Base-by-base conservation (phyloP, 148 eudicot species). In the Rheum nobile region DNA sequence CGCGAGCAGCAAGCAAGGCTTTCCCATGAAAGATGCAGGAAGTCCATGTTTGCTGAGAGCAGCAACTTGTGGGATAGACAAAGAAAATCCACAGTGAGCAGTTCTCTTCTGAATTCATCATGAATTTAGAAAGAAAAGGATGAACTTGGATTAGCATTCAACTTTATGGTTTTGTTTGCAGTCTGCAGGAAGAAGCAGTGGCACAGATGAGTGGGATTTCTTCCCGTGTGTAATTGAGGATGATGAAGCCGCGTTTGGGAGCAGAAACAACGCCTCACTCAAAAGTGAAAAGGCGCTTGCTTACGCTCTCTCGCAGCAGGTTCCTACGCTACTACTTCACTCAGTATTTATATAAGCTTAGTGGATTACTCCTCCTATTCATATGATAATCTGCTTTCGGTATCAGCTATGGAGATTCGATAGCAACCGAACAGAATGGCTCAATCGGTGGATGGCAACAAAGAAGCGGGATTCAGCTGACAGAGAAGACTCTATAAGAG, bases 21-120 rank as follows among this genome's bases (percentile, higher is more conserved):
- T 39, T 89, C 92, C 10, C 86, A 85, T n/a, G 94, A 85, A 41
- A 86, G 75, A 29, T 77, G 78, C 34, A 65, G 97, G 38, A 89
- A 79, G 73, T 93, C 98, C n/a, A 88, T 87, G 88, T 89, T 86
- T 77, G 88, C 90, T 32, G 91, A 93, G 48, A 83, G 80, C 72
- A 80, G 72, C 46, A 85, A 83, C 75, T 71, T 90, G 7, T 86
- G 92, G 93, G 92, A 87, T 57, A 79, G 77, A 38, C 84, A 79
- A 13, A 89, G 92, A 35, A 92, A 76, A 59, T 83, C 95, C 28
- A 81, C 78, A 10, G 97, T 89, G 80, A 82, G 85, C 61, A 22
- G 4, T 71, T 71, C 26, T 43, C 35, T 37, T 38, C 46, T 38
- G 13, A 38, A 35, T 19, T 61, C 35, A 29, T 61, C n/a, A n/a